Base-by-base conservation (phyloP, 2,329 filamentous ascomycete genomes). In the Xylariaceae sp. region DNA sequence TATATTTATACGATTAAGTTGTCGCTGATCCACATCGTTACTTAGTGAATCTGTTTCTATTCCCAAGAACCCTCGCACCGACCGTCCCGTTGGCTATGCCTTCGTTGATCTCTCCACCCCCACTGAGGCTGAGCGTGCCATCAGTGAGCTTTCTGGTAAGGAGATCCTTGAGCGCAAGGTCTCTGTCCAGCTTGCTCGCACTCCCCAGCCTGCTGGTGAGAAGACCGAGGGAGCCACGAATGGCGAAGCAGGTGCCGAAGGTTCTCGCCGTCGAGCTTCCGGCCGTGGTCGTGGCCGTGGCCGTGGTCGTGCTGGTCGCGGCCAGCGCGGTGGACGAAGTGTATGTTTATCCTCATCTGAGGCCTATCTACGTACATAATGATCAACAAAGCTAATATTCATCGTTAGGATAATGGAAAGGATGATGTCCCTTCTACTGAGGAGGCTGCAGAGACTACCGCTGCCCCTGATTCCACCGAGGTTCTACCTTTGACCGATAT, bases 111-210 rank as follows among this genome's bases (percentile, higher is more conserved):
- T 99, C 65, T 96, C 91, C 61, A 97, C 93, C 64, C 91, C 95
- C 59, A 87, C 86, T 66, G 95, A 98, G 82, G 95, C 95, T 64
- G 91, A 97, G 80, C 91, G 92, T 76, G 95, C 95, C 73, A 98
- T 99, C 70, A 83, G 86, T 70, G 91, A 96, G 80, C 89, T 99
- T 66, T 97, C 95, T 71, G 93, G 93, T 77, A 93, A 97, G 83
- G 92, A 96, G 80, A 95, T 99, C 71, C 87, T 98, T 57, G 92
- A 97, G 79, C 93, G 95, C 78, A 98, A 98, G 89, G 95, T 98
- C 73, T 98, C 93, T 44, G 95, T 99, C 67, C 95, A 99, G 83
- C 89, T 97, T 71, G 95, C 95, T 72, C 93, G 93, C 81, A 98
- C 96, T 85, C 93, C 93, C 58, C 93, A 98, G 81, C 84, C 89